phyloP scores from a whole-genome alignment of 495 filamentous ascomycete genomes.

The Daldinia concentrica region DNA sequence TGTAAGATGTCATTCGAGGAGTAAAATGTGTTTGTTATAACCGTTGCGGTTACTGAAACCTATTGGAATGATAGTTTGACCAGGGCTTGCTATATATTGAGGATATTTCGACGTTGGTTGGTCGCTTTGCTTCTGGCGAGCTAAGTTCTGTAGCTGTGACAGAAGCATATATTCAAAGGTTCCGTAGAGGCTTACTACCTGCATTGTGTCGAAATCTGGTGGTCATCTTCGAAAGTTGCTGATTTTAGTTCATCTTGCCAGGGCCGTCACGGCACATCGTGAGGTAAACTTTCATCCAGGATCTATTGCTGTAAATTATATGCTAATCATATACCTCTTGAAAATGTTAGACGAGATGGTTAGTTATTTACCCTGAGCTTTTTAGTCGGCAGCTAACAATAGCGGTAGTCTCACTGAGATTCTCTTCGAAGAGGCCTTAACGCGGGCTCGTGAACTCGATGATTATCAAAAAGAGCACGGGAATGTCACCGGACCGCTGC shows the following conservation, averaged over 20 bases:
- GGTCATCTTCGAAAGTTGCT: neutral
- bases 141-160: slow-evolving; percentile 56
- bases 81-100: slow-evolving; percentile 56
- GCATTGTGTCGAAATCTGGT: neutral
- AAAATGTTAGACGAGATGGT: slow-evolving; percentile 54
- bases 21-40: neutral
- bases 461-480: slow-evolving; percentile 58
- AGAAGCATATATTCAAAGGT: slow-evolving; percentile 62
- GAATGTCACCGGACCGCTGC: slow-evolving; percentile 65
- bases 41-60: slow-evolving; percentile 18
- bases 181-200: slow-evolving; percentile 22
- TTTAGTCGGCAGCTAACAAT: neutral
- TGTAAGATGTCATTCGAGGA: neutral
- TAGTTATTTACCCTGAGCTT: slow-evolving; percentile 17
- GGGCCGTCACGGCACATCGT: slow-evolving; percentile 33
- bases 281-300: slow-evolving; percentile 38
- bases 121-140: slow-evolving; percentile 49
- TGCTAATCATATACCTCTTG: neutral
- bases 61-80: slow-evolving; percentile 19
- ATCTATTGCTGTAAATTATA: slow-evolving; percentile 13
- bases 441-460: slow-evolving; percentile 68
- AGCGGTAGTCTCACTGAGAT: slow-evolving; percentile 69
- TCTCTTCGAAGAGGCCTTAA: slow-evolving; percentile 66
- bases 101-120: slow-evolving; percentile 48
- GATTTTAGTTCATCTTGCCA: slow-evolving; percentile 6